Conservation (phyloP, 2,329 filamentous ascomycete genomes). For the Beauveria sp. region DNA sequence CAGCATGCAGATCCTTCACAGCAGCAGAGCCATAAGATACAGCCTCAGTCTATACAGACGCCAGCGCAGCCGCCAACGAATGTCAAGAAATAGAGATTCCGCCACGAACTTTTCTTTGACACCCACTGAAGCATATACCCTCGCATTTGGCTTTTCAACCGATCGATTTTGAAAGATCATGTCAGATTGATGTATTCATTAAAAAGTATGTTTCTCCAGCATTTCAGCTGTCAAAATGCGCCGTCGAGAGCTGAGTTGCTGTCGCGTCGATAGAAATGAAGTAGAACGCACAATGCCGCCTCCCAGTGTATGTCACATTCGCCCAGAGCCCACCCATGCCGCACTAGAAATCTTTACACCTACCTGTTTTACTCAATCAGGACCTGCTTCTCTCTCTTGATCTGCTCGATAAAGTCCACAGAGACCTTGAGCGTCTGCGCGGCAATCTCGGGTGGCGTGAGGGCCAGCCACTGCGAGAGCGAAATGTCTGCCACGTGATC, state of each 20-base stretch:
- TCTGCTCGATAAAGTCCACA: slow-evolving; percentile 43
- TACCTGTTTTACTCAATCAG: slow-evolving; percentile 22
- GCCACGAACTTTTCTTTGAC: background rate
- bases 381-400: slow-evolving; percentile 59
- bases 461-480: slow-evolving; percentile 60
- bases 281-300: background rate
- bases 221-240: background rate
- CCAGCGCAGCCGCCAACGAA: background rate
- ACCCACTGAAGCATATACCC: background rate
- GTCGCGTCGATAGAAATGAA: background rate
- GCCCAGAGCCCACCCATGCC: no score
- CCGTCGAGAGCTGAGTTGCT: background rate
- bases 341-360: background rate
- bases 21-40: background rate
- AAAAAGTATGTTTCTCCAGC: background rate
- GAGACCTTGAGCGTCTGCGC: slow-evolving; percentile 53
- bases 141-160: background rate
- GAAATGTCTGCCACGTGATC: slow-evolving; percentile 60
- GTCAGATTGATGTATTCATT: background rate
- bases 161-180: background rate
- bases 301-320: background rate
- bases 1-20: background rate
- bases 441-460: slow-evolving; percentile 57
- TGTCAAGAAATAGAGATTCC: background rate
- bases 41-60: background rate